A percentile compares a stretch with the other conserved stretches of the same genome.
Conservation (phyloP, 345 rosid species). For the Gossypium rotundifolium region DNA sequence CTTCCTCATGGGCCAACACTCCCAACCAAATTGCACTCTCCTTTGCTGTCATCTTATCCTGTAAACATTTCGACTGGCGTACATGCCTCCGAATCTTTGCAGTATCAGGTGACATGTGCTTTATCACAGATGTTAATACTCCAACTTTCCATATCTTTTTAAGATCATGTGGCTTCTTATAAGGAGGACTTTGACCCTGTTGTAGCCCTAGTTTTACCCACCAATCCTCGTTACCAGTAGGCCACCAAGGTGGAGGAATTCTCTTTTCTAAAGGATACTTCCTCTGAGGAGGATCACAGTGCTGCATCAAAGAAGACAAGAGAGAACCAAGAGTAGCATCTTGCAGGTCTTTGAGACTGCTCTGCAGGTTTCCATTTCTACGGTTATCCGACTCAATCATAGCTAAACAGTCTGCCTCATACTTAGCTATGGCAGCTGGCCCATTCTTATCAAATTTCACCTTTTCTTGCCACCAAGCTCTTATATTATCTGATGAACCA, state of each 20-base stretch:
- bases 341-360: conserved; percentile 78
- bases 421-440: conserved; percentile 83
- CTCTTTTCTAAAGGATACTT: conserved; percentile 91
- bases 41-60: conserved; percentile 98
- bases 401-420: conserved; percentile 74
- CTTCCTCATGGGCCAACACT: conserved; percentile 77
- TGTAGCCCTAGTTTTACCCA: conserved; percentile 70
- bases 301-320: conserved; percentile 89
- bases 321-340: conserved; percentile 96
- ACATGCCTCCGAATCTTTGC: conserved; percentile 90
- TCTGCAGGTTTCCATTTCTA: conserved; percentile 49
- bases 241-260: conserved; percentile 99
- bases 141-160: conserved; percentile 99
- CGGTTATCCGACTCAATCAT: conserved; percentile 48
- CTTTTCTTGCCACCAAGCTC: conserved; percentile 99
- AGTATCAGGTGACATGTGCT: conserved; percentile 92
- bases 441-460: conserved; percentile 97
- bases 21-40: conserved; percentile 98
- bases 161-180: conserved; percentile 92
- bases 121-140: conserved; percentile 91
- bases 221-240: conserved; percentile 89
- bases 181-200: conserved; percentile 66
- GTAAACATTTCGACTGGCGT: conserved; percentile 92
- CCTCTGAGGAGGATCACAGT: conserved; percentile 96
- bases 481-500: conserved; percentile 85